These are phyloP conservation scores for Eucalyptus erythrocorys DNA, from an alignment of 345 rosid genomes.

Conservation along the genomic window DNA sequence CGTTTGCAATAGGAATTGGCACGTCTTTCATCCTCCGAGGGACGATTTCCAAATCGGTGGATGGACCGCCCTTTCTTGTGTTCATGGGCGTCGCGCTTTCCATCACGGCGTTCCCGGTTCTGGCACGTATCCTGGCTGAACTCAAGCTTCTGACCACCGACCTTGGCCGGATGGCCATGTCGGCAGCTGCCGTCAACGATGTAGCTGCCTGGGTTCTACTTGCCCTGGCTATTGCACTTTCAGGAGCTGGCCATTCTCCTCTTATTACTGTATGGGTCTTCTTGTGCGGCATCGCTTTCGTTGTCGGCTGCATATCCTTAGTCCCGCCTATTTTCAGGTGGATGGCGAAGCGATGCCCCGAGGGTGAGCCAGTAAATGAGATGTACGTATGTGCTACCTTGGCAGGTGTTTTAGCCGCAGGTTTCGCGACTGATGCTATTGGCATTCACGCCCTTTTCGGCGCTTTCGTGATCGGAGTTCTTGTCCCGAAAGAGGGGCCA, in stretches of 20 bases:
- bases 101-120: slow-evolving; percentile 71
- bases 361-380: slow-evolving; percentile 73
- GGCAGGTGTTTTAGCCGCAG: slow-evolving; percentile 41
- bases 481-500: slow-evolving; percentile 65
- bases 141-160: slow-evolving; percentile 78
- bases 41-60: slow-evolving; percentile 23
- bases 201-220: slow-evolving; percentile 78
- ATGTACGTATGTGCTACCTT: slow-evolving; percentile 50
- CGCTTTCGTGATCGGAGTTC: slow-evolving; percentile 61
- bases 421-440: slow-evolving; percentile 53
- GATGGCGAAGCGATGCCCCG: slow-evolving; percentile 59
- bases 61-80: slow-evolving; percentile 41
- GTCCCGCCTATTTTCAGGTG: slow-evolving; percentile 33
- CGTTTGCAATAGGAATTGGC: slow-evolving; percentile 54
- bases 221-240: slow-evolving; percentile 67
- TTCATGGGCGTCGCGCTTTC: slow-evolving; percentile 90
- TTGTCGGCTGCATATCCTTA: slow-evolving; percentile 14
- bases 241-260: slow-evolving; percentile 40
- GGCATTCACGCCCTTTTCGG: slow-evolving; percentile 81
- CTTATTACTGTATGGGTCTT: slow-evolving; percentile 66
- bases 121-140: slow-evolving; percentile 83
- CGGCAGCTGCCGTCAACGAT: slow-evolving; percentile 77
- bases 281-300: slow-evolving; percentile 40
- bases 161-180: slow-evolving; percentile 64
- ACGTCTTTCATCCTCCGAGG: slow-evolving; percentile 38